Conservation (phyloP, 1,284 basidiomycete genomes). For the Ustilago shanxiensis region DNA sequence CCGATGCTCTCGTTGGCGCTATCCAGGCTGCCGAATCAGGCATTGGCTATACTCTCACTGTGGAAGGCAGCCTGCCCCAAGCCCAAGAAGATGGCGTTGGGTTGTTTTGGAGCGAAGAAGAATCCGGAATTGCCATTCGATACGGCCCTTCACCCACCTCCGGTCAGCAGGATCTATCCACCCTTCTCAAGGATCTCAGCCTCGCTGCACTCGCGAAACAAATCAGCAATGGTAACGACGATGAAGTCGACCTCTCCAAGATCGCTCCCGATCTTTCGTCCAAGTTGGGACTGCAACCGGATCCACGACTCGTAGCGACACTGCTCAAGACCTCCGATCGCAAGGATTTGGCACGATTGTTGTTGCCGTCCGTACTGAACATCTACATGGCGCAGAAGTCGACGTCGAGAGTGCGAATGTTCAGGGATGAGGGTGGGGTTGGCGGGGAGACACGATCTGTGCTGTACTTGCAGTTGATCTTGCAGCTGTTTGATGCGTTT, state of each 20-base stretch:
- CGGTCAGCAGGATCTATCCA: constrained; percentile 26
- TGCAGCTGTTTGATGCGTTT: constrained; percentile 64
- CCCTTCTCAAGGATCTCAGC: constrained; percentile 38
- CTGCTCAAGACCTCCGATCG: constrained; percentile 45
- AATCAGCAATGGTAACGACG: constrained; percentile 33
- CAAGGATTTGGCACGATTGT: constrained; percentile 38
- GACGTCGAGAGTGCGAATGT: constrained; percentile 15
- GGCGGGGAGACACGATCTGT: constrained; percentile 38
- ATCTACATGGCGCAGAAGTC: constrained; percentile 50
- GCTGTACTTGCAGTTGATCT: constrained; percentile 61
- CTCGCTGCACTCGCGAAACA: constrained; percentile 38
- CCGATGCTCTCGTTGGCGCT: constrained; percentile 12
- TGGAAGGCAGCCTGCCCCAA: too few species aligned
- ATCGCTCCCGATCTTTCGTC: constrained; percentile 41
- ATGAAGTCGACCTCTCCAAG: constrained; percentile 32
- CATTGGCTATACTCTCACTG: constrained; percentile 30
- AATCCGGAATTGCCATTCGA: constrained; percentile 30
- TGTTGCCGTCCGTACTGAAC: constrained; percentile 48
- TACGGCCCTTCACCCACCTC: constrained; percentile 11
- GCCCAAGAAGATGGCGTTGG: not conserved
- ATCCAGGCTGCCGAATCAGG: constrained; percentile 33
- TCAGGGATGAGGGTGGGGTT: not conserved
- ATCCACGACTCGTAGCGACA: constrained; percentile 43
- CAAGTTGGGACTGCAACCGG: constrained; percentile 45
- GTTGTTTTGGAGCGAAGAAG: constrained; percentile 40